Conservation (phyloP, 2,329 filamentous ascomycete genomes). For the Didymella exigua region DNA sequence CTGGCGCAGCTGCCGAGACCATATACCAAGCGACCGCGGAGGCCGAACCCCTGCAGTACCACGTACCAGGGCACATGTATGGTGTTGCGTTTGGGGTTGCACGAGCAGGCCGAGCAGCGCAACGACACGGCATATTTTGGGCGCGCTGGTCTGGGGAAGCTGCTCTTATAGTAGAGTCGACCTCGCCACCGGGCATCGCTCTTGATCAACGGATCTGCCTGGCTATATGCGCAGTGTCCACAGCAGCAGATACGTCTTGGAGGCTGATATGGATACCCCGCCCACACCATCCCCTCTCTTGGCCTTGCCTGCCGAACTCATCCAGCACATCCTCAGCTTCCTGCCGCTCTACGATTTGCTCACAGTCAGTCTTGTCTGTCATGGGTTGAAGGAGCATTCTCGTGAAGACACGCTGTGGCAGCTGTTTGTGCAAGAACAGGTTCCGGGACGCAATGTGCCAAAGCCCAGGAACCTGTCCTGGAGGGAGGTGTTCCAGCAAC, state of each 20-base stretch:
- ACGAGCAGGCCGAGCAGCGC: conserved; percentile 2
- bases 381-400: conserved; percentile 62
- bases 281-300: conserved; percentile 49
- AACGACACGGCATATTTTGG: conserved; percentile 7
- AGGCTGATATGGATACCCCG: conserved; percentile 19
- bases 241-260: conserved; percentile 3
- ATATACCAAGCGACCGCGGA: conserved; percentile 13
- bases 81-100: conserved; percentile 14
- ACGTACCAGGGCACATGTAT: conserved; percentile 12
- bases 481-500: conserved; percentile 72
- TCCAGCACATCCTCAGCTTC: conserved; percentile 72
- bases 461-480: conserved; percentile 66
- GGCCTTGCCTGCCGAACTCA: conserved; percentile 73
- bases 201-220: conserved; percentile 9
- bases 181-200: not conserved
- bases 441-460: conserved; percentile 55
- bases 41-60: conserved; percentile 16
- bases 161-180: conserved; percentile 1
- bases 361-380: conserved; percentile 66
- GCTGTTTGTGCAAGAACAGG: conserved; percentile 68
- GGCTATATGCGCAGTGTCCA: conserved; percentile 4
- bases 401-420: conserved; percentile 75
- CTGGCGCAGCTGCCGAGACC: conserved; percentile 25
- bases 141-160: conserved; percentile 9
- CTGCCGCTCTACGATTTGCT: conserved; percentile 70